Base-by-base conservation (phyloP, 176 grass and related monocot genomes). In the Musa itinerans region DNA sequence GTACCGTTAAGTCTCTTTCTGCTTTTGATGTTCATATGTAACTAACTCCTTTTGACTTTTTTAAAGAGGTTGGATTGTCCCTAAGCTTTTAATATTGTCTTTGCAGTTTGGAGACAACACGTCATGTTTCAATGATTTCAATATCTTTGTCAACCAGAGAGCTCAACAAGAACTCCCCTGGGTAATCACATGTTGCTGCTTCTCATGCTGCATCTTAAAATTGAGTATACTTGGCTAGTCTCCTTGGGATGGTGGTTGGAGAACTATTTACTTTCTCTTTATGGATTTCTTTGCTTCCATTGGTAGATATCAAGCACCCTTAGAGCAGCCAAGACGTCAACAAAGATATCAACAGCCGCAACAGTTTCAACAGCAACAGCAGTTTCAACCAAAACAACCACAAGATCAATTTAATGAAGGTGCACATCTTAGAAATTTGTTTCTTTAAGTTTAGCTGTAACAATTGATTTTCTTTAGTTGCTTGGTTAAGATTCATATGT, bases 1-100 rank as follows among this genome's bases (percentile, higher is more conserved):
- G 89, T 96, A 88, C 92, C 87, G 92, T 96, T 92, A 92, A 96
- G 92, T 92, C 54, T 84, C 56, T 54, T 29, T 43, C 25, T 11
- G 14, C 34, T 16, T 15, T 6, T 17, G 16, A 17, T 16, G 34
- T 6, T 43, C 34, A 43, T 9, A 17, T 19, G 29, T 48, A 17
- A 48, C 29, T 11, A 48, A 0, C 34, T 43, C 34, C 15, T 1
- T 50, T 34, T 19, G 1, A 13, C 66, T 43, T 43, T 34, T 69
- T 43, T 43, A 43, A 43, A 43, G 34, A 43, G 34, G 34, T 4
- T 43, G 34, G 4, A 43, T 43, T 23, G 22, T 64, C n/a, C 23
- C 23, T 64, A 43, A 43, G 6, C 20, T n/a, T 17, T 4, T 49
- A 2, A 48, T 15, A 17, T 48, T 16, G 26, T 17, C 48, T 17